Evolutionary conservation across 2,329 filamentous ascomycete genomes (phyloP).

Genomic region (Neofusicoccum kwambonambiense): DNA sequence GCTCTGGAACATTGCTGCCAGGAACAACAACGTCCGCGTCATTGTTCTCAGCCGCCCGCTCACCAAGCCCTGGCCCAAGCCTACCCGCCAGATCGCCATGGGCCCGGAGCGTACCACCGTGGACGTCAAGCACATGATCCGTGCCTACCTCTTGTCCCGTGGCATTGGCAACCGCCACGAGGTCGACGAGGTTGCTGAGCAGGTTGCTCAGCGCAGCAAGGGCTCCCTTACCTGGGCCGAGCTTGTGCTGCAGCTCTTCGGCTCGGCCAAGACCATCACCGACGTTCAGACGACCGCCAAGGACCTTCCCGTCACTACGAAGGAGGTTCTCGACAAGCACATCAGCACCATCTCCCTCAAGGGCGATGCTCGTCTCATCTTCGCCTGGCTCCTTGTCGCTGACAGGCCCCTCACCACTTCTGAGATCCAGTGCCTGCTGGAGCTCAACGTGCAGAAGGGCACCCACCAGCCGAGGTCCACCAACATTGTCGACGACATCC

Average conservation of each 20-base stretch:
- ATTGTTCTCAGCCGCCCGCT: constrained; percentile 43
- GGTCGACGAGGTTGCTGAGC: constrained; percentile 36
- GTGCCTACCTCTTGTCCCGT: constrained; percentile 26
- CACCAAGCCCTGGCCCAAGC: constrained; percentile 36
- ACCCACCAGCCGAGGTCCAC: constrained; percentile 30
- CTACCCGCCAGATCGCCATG: constrained; percentile 36
- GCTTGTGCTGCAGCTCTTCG: constrained; percentile 42
- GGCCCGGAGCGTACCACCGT: constrained; percentile 37
- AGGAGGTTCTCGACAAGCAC: constrained; percentile 42
- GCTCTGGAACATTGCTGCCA: constrained; percentile 37
- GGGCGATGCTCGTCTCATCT: constrained; percentile 39
- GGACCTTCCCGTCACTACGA: constrained; percentile 34
- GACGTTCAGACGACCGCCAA: constrained; percentile 36
- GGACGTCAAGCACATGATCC: constrained; percentile 30
- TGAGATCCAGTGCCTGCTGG: constrained; percentile 46
- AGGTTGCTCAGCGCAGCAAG: constrained; percentile 41
- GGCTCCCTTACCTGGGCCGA: constrained; percentile 49
- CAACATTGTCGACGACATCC: constrained; percentile 35
- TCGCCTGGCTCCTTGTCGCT: constrained; percentile 48
- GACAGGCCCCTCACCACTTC: constrained; percentile 47
- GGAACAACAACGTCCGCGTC: constrained; percentile 41
- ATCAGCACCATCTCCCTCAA: constrained; percentile 31
- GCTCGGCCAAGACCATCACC: constrained; percentile 36
- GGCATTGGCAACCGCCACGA: constrained; percentile 26
- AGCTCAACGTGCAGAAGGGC: constrained; percentile 38